Percentiles rank a stretch among this genome's conserved stretches.
Conservation (phyloP, 805 yeast species). For the Saccharomycopsis oosterbeekiorum region DNA sequence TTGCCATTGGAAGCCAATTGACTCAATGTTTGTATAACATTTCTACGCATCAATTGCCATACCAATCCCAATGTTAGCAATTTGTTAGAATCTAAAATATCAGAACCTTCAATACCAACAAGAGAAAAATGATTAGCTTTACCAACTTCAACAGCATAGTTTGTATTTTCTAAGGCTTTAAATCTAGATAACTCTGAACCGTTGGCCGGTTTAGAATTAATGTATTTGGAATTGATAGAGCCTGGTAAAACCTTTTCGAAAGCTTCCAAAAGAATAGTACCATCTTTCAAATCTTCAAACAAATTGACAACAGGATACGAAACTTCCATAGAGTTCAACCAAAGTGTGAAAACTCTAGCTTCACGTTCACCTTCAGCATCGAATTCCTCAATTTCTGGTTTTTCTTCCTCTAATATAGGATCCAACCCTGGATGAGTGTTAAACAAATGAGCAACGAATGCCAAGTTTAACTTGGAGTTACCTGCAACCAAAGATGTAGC, state of each 20-base stretch:
- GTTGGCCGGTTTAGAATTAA: constrained; percentile 72
- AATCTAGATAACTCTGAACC: constrained; percentile 78
- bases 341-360: constrained; percentile 94
- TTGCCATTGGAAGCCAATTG: constrained; percentile 62
- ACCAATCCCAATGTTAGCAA: constrained; percentile 84
- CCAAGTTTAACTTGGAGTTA: constrained; percentile 91
- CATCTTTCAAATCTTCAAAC: constrained; percentile 93
- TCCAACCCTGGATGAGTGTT: constrained; percentile 96
- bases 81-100: constrained; percentile 88
- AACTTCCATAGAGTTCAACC: constrained; percentile 95
- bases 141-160: constrained; percentile 95
- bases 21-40: constrained; percentile 76
- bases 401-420: constrained; percentile 85
- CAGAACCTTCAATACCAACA: constrained; percentile 97
- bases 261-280: constrained; percentile 80
- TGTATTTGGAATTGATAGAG: constrained; percentile 63
- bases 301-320: constrained; percentile 87
- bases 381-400: constrained; percentile 91
- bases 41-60: constrained; percentile 98
- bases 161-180: constrained; percentile 95
- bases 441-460: constrained; percentile 94
- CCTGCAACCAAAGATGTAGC: constrained; percentile 91
- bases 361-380: constrained; percentile 99
- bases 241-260: constrained; percentile 95
- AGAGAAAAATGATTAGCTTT: constrained; percentile 85